Evolutionary conservation across 352 stramenopile genomes (phyloP).

Genomic region (Phytophthora ramorum): DNA sequence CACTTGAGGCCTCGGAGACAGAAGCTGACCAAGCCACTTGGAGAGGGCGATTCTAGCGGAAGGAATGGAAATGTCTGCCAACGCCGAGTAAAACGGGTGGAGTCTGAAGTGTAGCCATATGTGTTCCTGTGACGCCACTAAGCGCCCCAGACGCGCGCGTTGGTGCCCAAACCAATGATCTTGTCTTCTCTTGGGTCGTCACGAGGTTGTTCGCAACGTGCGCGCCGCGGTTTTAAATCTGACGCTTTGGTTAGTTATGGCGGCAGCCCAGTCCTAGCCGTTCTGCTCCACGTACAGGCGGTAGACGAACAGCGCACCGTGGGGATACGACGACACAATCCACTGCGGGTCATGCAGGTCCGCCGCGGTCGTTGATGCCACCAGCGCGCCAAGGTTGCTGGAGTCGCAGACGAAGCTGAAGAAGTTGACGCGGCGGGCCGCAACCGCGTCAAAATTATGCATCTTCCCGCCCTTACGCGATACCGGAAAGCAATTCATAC

Average conservation of each 20-base stretch:
- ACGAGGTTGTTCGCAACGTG: conserved; percentile 15
- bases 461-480: no score
- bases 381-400: conserved; percentile 23
- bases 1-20: conserved; percentile 1
- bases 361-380: conserved; percentile 11
- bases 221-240: conserved; percentile 24
- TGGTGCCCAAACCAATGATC: conserved; percentile 25
- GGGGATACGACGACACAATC: conserved; percentile 53
- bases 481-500: no score
- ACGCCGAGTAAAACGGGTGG: no score
- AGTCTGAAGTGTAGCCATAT: no score
- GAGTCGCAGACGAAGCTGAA: no score
- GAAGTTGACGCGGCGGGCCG: conserved; percentile 29
- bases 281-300: conserved; percentile 44
- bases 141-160: conserved; percentile 1
- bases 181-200: no score
- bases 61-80: conserved; percentile 2
- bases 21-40: conserved; percentile 1
- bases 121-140: no score
- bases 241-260: conserved; percentile 30
- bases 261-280: conserved; percentile 35
- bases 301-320: conserved; percentile 56
- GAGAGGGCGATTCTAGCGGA: conserved; percentile 1
- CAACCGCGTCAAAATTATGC: no score
- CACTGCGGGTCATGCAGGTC: conserved; percentile 45